Evolutionary conservation across 495 filamentous ascomycete genomes (phyloP), one percentile per base, ranked within the genome.

Genomic region (Xylaria venustula): DNA sequence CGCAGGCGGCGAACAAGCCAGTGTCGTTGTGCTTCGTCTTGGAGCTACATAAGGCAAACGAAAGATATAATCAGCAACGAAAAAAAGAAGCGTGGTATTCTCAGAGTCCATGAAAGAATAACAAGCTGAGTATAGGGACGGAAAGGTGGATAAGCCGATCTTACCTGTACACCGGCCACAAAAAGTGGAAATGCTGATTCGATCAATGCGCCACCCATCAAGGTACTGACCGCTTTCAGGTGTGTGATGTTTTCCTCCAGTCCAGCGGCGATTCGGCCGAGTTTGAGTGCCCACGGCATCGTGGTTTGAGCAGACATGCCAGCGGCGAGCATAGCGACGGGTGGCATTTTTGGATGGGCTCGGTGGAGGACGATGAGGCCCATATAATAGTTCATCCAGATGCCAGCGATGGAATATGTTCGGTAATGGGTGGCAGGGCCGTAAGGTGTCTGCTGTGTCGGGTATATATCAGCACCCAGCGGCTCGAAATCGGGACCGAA

Each of bases 311-410:
- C 89, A 7, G 86, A 83, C 36, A 94, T 80, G 11, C 85, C 87
- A 0, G 90, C 89, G 6, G 93, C 90, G 41, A 90, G 80, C 86
- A 96, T 93, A 55, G 92, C 87, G n/a, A 91, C 83, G 0, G 93
- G 91, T 5, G 92, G 94, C 92, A 97, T 96, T 2, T 81, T 84
- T 0, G 94, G 94, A 63, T 96, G 92, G 0, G 88, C 76, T 36
- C 94, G 82, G 50, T 91, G 76, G 20, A 91, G 81, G 47, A 93
- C 76, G 50, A 98, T 92, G 26, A 90, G 81, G 2, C 86, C 87
- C 71, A 90, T 89, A 75, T 93, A 89, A 70, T 88, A 96, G 54
- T 90, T 87, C 65, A 85, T 87, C 87, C 91, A 93, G 20, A 98
- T 80, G 36, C 89, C 87, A 14, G 88, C 89, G 64, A 97, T 94